Percentiles rank a stretch among this genome's conserved stretches.
phyloP scores from a whole-genome alignment of 352 stramenopile genomes.

The Phytophthora hibernalis region DNA sequence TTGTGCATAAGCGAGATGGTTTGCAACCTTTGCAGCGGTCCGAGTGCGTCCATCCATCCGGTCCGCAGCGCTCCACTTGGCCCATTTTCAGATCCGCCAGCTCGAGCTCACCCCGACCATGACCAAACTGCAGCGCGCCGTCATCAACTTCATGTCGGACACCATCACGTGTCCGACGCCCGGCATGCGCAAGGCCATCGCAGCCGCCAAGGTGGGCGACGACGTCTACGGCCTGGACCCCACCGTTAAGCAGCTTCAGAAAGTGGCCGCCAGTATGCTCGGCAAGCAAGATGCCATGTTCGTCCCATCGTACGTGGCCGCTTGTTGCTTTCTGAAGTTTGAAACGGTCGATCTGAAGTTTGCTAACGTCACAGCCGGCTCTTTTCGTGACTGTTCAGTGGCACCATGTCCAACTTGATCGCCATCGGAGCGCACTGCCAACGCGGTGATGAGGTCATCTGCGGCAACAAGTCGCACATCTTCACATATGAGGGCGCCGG shows the following conservation, averaged over 20 bases:
- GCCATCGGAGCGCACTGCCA: constrained; percentile 94
- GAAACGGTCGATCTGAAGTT: constrained; percentile 18
- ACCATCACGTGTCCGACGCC: constrained; percentile 95
- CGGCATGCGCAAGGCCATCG: constrained; percentile 93
- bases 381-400: constrained; percentile 45
- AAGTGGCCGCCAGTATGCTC: constrained; percentile 91
- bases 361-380: neutral
- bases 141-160: constrained; percentile 96
- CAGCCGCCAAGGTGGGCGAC: constrained; percentile 75
- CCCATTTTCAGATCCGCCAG: constrained; percentile 28
- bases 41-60: constrained; percentile 15
- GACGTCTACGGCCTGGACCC: constrained; percentile 91
- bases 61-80: neutral
- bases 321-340: constrained; percentile 27
- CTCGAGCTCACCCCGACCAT: constrained; percentile 21
- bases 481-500: constrained; percentile 96
- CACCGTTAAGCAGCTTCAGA: constrained; percentile 94
- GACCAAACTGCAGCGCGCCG: constrained; percentile 33
- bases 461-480: constrained; percentile 95
- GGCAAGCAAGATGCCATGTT: constrained; percentile 96
- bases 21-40: constrained; percentile 18
- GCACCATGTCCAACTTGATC: constrained; percentile 98
- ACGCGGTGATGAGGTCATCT: constrained; percentile 93
- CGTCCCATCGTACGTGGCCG: constrained; percentile 86
- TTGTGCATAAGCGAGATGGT: constrained; percentile 23